Base-by-base conservation (phyloP, 2,329 filamentous ascomycete species). In the Diaporthe humulicola region DNA sequence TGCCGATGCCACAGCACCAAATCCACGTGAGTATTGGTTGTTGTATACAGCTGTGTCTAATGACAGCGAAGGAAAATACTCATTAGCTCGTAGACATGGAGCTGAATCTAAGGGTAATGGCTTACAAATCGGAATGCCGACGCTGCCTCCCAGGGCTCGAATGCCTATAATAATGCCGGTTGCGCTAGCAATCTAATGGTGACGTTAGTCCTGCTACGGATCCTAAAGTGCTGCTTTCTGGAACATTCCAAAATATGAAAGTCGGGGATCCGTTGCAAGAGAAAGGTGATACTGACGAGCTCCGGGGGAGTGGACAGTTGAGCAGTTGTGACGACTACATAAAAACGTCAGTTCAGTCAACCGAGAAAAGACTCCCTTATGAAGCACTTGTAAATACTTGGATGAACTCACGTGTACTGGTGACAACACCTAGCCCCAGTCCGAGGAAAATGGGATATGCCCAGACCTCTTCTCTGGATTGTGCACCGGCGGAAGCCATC, bases 171-270 rank as follows among this genome's bases (percentile, higher is more conserved):
- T 64, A 25, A 64, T 64, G 10, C 60, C 60, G 17, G 60, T 64
- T 30, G 60, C 60, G 40, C 60, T 64, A 19, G 60, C 60, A 28
- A 64, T 64, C n/a, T n/a, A n/a, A n/a, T n/a, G n/a, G n/a, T n/a
- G n/a, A n/a, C n/a, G n/a, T n/a, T n/a, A n/a, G n/a, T n/a, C n/a
- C n/a, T n/a, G n/a, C n/a, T n/a, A n/a, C n/a, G n/a, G n/a, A n/a
- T n/a, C n/a, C n/a, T n/a, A n/a, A n/a, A n/a, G n/a, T n/a, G n/a
- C n/a, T n/a, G n/a, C n/a, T n/a, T n/a, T n/a, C n/a, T n/a, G n/a
- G n/a, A n/a, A n/a, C n/a, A n/a, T n/a, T n/a, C n/a, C n/a, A n/a
- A n/a, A n/a, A n/a, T n/a, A n/a, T n/a, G n/a, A n/a, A n/a, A n/a
- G n/a, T n/a, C n/a, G n/a, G n/a, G n/a, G n/a, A n/a, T n/a, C n/a